These are phyloP conservation scores for Alternaria arbusti DNA, from an alignment of 2,329 filamentous ascomycete genomes.

Conservation along the genomic window DNA sequence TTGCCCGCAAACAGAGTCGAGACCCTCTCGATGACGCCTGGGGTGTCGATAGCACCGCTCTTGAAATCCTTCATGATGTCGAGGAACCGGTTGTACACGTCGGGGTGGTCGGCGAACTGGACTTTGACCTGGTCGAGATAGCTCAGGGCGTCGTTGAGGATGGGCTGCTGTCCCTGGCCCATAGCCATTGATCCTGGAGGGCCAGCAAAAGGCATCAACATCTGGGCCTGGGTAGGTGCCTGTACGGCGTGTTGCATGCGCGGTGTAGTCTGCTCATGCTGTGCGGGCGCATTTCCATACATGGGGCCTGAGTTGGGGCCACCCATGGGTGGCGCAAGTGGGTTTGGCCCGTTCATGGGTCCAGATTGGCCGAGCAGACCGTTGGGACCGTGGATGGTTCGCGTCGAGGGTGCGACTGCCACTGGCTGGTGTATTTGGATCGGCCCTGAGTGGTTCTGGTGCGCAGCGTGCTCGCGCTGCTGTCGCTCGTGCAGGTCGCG, in stretches of 20 bases:
- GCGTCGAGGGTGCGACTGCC: slow-evolving; percentile 73
- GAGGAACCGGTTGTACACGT: slow-evolving; percentile 95
- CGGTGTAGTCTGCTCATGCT: slow-evolving; percentile 60
- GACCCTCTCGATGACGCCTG: slow-evolving; percentile 94
- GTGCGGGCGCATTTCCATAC: slow-evolving; percentile 74
- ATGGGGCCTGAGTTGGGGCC: slow-evolving; percentile 67
- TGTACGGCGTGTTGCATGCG: slow-evolving; percentile 67
- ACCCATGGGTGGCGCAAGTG: slow-evolving; percentile 59
- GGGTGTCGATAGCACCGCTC: slow-evolving; percentile 97
- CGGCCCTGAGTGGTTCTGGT: slow-evolving; percentile 86
- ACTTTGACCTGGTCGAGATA: slow-evolving; percentile 99
- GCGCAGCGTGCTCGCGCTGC: slow-evolving; percentile 71
- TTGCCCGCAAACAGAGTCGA: slow-evolving; percentile 96
- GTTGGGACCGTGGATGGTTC: slow-evolving; percentile 87
- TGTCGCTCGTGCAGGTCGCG: slow-evolving; percentile 63
- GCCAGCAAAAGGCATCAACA: slow-evolving; percentile 58
- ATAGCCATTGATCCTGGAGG: slow-evolving; percentile 62
- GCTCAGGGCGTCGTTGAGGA: slow-evolving; percentile 85
- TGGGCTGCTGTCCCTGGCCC: slow-evolving; percentile 82
- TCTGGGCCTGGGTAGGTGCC: slow-evolving; percentile 59
- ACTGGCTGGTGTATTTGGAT: slow-evolving; percentile 95
- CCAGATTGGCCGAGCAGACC: slow-evolving; percentile 73
- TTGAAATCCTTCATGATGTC: slow-evolving; percentile 99
- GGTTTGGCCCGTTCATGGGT: slow-evolving; percentile 58
- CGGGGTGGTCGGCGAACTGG: slow-evolving; percentile 93